Evolutionary conservation across 2,329 filamentous ascomycete species (phyloP).

Genomic region (Neofusicoccum cordaticola): DNA sequence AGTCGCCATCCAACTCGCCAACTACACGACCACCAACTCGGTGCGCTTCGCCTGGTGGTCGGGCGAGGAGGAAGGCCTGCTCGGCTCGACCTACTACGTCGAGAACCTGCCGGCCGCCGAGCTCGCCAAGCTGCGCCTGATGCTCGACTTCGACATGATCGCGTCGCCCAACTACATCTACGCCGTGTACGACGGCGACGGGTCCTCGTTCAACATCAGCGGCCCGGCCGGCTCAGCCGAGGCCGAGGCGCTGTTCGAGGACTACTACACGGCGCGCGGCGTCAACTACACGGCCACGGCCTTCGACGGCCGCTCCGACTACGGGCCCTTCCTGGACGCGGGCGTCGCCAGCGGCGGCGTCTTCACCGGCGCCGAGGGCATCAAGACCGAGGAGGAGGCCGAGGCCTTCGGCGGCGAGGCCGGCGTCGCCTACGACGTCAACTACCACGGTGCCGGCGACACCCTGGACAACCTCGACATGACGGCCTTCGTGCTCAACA

Average conservation of each 20-base stretch:
- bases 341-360: constrained; percentile 74
- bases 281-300: constrained; percentile 68
- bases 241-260: constrained; percentile 64
- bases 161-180: constrained; percentile 59
- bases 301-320: constrained; percentile 78
- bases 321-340: constrained; percentile 70
- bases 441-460: constrained; percentile 57
- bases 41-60: constrained; percentile 67
- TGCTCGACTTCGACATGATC: constrained; percentile 73
- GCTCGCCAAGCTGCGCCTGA: constrained; percentile 60
- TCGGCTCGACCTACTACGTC: constrained; percentile 60
- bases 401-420: constrained; percentile 68
- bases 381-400: constrained; percentile 68
- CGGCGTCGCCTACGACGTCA: constrained; percentile 55
- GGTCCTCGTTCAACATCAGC: constrained; percentile 52
- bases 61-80: constrained; percentile 61
- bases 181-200: constrained; percentile 58
- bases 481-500: constrained; percentile 54
- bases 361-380: constrained; percentile 72
- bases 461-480: constrained; percentile 54
- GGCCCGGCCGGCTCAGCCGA: constrained; percentile 65
- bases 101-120: constrained; percentile 48
- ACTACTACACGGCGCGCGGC: constrained; percentile 62
- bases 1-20: constrained; percentile 59
- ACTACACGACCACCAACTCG: constrained; percentile 70